These are phyloP conservation scores for Hibiscus mutabilis DNA, from an alignment of 345 rosid species.

Conservation along the genomic window DNA sequence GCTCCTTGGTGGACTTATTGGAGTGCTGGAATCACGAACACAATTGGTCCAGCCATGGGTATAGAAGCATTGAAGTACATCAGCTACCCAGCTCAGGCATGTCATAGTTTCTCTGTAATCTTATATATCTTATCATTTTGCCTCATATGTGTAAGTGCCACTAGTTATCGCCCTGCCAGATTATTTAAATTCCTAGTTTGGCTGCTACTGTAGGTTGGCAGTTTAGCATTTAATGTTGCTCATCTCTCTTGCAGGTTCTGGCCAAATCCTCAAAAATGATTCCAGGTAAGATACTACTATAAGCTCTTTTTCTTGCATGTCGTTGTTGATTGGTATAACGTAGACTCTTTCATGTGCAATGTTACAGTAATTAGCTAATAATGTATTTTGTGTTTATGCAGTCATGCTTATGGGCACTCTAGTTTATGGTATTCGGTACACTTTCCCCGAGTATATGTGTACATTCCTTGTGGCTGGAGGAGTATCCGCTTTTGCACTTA, in stretches of 20 bases:
- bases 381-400: constrained; percentile 27
- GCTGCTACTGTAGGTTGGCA: background rate
- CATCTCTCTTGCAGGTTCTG: constrained; percentile 51
- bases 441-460: constrained; percentile 71
- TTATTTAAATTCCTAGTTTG: background rate
- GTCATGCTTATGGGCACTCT: constrained; percentile 93
- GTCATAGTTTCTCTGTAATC: constrained; percentile 3
- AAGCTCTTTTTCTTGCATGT: background rate
- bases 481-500: constrained; percentile 72
- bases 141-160: background rate
- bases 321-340: background rate
- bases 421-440: constrained; percentile 80
- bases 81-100: constrained; percentile 96
- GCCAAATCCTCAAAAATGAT: constrained; percentile 98
- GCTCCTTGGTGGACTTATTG: constrained; percentile 96
- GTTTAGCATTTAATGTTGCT: background rate
- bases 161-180: background rate
- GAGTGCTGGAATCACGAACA: constrained; percentile 97
- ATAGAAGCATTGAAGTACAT: constrained; percentile 95
- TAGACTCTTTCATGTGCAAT: background rate
- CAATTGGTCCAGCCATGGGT: constrained; percentile 98
- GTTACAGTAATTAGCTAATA: constrained; percentile 9
- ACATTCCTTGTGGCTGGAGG: constrained; percentile 93
- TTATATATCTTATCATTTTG: background rate
- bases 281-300: constrained; percentile 48